Evolutionary conservation across 345 rosid species (phyloP), one percentile per base, ranked within the genome.

Genomic region (Garcia nutans): DNA sequence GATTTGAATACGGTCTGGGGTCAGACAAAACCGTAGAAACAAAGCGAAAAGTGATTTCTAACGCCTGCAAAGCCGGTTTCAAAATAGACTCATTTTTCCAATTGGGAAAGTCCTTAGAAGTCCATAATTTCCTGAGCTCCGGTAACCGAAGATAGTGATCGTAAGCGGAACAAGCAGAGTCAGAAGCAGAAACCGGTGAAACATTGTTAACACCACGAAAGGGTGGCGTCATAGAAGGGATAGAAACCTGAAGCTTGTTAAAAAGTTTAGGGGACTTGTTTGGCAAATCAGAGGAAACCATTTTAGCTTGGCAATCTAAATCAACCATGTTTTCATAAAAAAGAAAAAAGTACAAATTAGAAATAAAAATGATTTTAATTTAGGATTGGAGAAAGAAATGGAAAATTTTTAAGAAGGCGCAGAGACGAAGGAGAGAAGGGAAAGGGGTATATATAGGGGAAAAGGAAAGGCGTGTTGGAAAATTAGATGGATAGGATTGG

Each of bases 31-130:
- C 87, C 63, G 90, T 83, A 13, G 93, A 87, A 77, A 90, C 80
- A 52, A 93, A 86, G 76, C 98, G 93, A 85, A 95, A 95, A 13
- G 96, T 91, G 80, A 90, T 87, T 80, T 95, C 97, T 0, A 91
- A 79, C 61, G 92, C 97, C 8, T 91, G 97, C n/a, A 95, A 84
- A 65, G 97, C 90, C 54, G 97, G 97, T 60, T 88, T 89, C 37
- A 91, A 57, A 13, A 95, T 61, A 0, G 87, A 75, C 72, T 93
- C 99, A 64, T 85, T 72, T 68, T 70, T 74, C 99, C 99, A 95
- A 12, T 65, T 61, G 1, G 93, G 92, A 74, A 89, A 95, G 13
- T 86, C 83, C 0, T 71, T 77, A 6, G 79, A 45, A 2, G 71
- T 78, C 94, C 96, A 93, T 8, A 90, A 81, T 72, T 52, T 74